These are phyloP conservation scores for Cladosporium sp. DNA, from an alignment of 2,329 filamentous ascomycete species.

Conservation along the genomic window DNA sequence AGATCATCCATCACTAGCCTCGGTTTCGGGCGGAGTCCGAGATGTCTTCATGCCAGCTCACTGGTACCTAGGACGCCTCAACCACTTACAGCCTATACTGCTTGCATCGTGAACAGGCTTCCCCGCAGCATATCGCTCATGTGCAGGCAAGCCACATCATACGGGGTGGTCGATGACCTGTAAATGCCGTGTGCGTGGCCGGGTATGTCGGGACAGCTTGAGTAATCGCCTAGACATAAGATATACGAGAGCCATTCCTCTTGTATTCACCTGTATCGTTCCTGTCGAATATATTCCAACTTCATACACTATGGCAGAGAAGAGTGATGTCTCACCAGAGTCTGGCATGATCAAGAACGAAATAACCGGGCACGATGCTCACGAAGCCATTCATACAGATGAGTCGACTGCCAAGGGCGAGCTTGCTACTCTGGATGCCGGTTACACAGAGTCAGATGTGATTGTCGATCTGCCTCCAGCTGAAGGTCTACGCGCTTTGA, in stretches of 20 bases:
- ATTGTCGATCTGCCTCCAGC: constrained; percentile 16
- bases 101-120: neutral
- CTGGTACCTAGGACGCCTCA: neutral
- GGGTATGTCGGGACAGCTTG: neutral
- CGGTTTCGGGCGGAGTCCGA: neutral
- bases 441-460: constrained; percentile 18
- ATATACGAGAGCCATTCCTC: neutral
- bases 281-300: neutral
- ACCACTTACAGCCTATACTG: neutral
- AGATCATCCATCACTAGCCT: neutral
- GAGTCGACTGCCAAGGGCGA: neutral
- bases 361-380: neutral
- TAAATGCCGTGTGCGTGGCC: neutral
- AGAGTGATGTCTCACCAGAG: neutral
- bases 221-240: neutral
- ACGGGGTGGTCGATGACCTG: neutral
- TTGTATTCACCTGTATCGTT: neutral
- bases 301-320: neutral
- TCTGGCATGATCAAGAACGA: neutral
- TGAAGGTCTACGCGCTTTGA: constrained; percentile 6
- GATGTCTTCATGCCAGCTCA: neutral
- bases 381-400: neutral
- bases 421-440: constrained; percentile 20
- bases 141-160: constrained; percentile 5
- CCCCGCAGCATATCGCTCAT: neutral